phyloP scores from a whole-genome alignment of 805 yeast species.

The Soucietia sequanensis region DNA sequence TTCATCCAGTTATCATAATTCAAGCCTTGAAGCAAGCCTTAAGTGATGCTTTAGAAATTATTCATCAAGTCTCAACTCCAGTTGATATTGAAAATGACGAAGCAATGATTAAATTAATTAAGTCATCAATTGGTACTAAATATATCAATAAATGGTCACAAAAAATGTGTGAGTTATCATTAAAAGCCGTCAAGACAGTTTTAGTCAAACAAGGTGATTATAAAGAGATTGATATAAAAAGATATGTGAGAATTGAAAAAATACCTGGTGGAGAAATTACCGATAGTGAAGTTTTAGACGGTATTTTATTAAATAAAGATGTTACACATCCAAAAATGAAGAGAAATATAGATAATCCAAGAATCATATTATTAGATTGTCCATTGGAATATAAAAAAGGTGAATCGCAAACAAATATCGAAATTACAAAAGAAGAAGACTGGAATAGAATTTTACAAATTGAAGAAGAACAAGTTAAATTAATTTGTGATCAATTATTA shows the following conservation, averaged over 20 bases:
- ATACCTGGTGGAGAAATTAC: constrained; percentile 97
- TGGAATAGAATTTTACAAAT: constrained; percentile 94
- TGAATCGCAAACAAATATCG: constrained; percentile 97
- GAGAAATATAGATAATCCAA: constrained; percentile 83
- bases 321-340: constrained; percentile 99
- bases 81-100: constrained; percentile 81
- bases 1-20: constrained; percentile 95
- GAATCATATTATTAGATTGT: constrained; percentile 86
- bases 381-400: constrained; percentile 99
- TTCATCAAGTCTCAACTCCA: constrained; percentile 77
- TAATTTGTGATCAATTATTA: constrained; percentile 80
- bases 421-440: constrained; percentile 92
- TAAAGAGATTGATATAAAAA: constrained; percentile 86
- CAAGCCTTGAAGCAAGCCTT: constrained; percentile 91
- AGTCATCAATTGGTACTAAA: constrained; percentile 94
- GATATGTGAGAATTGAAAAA: constrained; percentile 92
- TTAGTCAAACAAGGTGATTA: constrained; percentile 56
- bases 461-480: constrained; percentile 95
- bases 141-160: constrained; percentile 89
- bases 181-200: constrained; percentile 86
- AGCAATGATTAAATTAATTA: constrained; percentile 82
- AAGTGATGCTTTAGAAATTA: constrained; percentile 84
- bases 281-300: constrained; percentile 84
- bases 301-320: constrained; percentile 91
- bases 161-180: constrained; percentile 85